phyloP scores from a whole-genome alignment of 176 grass and related monocot genomes.

The Rhipidocladum racemiflorum region DNA sequence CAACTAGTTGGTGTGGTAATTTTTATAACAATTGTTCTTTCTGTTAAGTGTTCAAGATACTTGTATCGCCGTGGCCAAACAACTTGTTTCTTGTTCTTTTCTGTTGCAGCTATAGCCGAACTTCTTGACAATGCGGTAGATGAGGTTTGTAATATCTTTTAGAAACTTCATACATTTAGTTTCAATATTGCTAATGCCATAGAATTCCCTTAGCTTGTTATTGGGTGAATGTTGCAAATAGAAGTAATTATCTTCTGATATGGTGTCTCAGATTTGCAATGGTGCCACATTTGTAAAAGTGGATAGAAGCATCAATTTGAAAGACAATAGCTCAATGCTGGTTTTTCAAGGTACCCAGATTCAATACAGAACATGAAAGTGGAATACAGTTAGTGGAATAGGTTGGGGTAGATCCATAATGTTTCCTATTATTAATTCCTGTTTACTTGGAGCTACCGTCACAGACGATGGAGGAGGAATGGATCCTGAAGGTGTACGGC shows the following conservation, averaged over 20 bases:
- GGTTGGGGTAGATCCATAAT: neutral
- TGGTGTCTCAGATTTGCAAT: conserved; percentile 61
- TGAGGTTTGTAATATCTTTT: conserved; percentile 59
- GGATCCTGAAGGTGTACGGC: conserved; percentile 86
- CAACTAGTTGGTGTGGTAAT: neutral
- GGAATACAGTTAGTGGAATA: conserved; percentile 2
- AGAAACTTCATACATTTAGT: neutral
- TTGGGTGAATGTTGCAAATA: neutral
- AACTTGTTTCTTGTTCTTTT: conserved; percentile 28
- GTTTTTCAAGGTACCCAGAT: conserved; percentile 81
- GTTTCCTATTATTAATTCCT: conserved; percentile 1
- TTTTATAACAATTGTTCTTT: conserved; percentile 1
- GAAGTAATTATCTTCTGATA: conserved; percentile 28
- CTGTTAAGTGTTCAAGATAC: conserved; percentile 9
- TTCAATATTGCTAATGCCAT: neutral
- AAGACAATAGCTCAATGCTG: conserved; percentile 81
- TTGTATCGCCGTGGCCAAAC: neutral
- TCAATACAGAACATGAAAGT: neutral
- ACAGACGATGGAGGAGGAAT: conserved; percentile 96
- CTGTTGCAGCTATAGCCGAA: conserved; percentile 77
- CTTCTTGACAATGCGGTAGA: conserved; percentile 98
- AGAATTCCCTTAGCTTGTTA: neutral
- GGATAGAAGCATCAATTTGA: conserved; percentile 71
- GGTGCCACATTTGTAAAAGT: conserved; percentile 89
- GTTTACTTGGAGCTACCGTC: conserved; percentile 7